Conservation (phyloP, 2,329 filamentous ascomycete genomes). For the Diaporthe citriasiana region DNA sequence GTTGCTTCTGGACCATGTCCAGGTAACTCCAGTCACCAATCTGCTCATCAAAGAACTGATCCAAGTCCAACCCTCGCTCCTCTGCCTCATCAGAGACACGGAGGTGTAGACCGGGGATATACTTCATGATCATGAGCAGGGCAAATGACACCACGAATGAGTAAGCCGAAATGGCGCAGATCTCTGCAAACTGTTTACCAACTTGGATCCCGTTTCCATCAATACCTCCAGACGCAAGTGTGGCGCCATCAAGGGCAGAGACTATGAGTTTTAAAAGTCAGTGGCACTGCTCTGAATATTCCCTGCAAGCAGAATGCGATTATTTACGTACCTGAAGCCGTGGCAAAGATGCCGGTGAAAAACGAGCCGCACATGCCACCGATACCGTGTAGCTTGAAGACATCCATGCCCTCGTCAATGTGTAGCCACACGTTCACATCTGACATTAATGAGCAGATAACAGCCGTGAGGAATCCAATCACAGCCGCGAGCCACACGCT, state of each 20-base stretch:
- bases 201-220: slow-evolving; percentile 68
- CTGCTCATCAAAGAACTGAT: slow-evolving; percentile 62
- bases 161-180: slow-evolving; percentile 67
- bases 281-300: background rate
- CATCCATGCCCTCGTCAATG: slow-evolving; percentile 71
- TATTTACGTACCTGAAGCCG: slow-evolving; percentile 47
- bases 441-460: slow-evolving; percentile 61
- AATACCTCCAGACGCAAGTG: slow-evolving; percentile 58
- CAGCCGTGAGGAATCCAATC: slow-evolving; percentile 65
- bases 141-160: slow-evolving; percentile 67
- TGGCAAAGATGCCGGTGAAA: slow-evolving; percentile 70
- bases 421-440: slow-evolving; percentile 65
- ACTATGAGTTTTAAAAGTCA: slow-evolving; percentile 52
- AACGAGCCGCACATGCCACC: slow-evolving; percentile 71
- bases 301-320: slow-evolving; percentile 24
- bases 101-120: slow-evolving; percentile 69
- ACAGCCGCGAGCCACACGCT: slow-evolving; percentile 65
- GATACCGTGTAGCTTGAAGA: slow-evolving; percentile 72
- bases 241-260: slow-evolving; percentile 65
- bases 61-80: slow-evolving; percentile 64
- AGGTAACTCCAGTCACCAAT: slow-evolving; percentile 53
- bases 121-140: slow-evolving; percentile 68
- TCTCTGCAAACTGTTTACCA: slow-evolving; percentile 69
- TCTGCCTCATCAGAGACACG: slow-evolving; percentile 69
- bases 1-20: slow-evolving; percentile 43